Conservation (phyloP, 345 rosid species). For the Brassica incana region DNA sequence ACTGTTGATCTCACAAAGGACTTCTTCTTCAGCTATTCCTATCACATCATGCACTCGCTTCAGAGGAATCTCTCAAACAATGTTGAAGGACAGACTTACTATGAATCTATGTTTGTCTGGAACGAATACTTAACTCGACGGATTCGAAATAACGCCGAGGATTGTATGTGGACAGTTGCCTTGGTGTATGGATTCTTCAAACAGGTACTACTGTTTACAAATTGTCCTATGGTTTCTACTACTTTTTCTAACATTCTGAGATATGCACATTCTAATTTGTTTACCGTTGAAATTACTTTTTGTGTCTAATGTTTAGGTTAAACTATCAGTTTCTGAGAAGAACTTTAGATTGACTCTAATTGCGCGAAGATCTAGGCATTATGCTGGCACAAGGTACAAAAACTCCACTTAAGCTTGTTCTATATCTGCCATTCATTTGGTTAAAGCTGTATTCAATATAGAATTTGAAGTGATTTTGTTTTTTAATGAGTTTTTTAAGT, state of each 20-base stretch:
- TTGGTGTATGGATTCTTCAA: constrained; percentile 91
- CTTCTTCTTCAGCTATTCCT: constrained; percentile 97
- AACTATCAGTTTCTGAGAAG: constrained; percentile 60
- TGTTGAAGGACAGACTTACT: constrained; percentile 47
- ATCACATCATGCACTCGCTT: constrained; percentile 76
- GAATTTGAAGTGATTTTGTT: no score
- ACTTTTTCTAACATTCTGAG: neutral
- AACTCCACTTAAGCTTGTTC: constrained; percentile 8
- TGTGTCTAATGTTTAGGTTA: constrained; percentile 50
- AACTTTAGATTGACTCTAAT: constrained; percentile 73
- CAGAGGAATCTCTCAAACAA: constrained; percentile 64
- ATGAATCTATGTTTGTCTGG: constrained; percentile 94
- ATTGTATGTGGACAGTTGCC: constrained; percentile 88
- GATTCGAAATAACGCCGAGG: constrained; percentile 59
- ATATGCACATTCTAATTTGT: constrained; percentile 1
- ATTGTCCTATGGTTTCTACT: neutral
- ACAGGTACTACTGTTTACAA: constrained; percentile 59
- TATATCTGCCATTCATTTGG: neutral
- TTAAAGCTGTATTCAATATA: neutral
- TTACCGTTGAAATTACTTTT: constrained; percentile 18
- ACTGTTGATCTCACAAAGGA: constrained; percentile 91
- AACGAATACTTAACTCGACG: constrained; percentile 81
- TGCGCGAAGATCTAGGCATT: constrained; percentile 89
- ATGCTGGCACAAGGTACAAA: constrained; percentile 92
- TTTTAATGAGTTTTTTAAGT: no score